These are phyloP conservation scores for Thozetella sp. DNA, from an alignment of 495 filamentous ascomycete genomes.

Conservation along the genomic window DNA sequence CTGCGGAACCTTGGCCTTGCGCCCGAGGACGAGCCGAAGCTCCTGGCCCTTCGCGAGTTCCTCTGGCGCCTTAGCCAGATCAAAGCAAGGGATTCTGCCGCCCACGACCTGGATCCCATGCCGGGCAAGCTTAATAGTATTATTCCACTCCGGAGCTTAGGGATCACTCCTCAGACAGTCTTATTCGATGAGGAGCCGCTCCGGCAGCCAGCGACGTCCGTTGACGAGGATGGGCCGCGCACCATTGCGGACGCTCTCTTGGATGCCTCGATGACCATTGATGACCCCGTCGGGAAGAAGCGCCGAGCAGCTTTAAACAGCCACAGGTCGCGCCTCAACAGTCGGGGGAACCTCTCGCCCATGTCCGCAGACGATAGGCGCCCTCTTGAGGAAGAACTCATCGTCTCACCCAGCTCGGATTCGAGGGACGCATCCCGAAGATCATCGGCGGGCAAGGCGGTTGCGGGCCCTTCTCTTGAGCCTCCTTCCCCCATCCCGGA, in stretches of 20 bases:
- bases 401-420: constrained; percentile 20
- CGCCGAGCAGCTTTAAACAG: constrained; percentile 55
- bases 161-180: constrained; percentile 81
- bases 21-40: constrained; percentile 85
- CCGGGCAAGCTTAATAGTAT: constrained; percentile 64
- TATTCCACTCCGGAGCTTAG: constrained; percentile 68
- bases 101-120: constrained; percentile 24
- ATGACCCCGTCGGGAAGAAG: constrained; percentile 62
- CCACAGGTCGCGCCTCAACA: constrained; percentile 48
- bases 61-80: constrained; percentile 83
- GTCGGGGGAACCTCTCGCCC: constrained; percentile 38
- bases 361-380: constrained; percentile 29
- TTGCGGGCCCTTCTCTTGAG: constrained; percentile 18
- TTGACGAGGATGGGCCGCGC: constrained; percentile 47
- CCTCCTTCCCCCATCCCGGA: constrained; percentile 38
- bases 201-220: constrained; percentile 18
- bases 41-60: constrained; percentile 84
- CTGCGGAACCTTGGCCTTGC: constrained; percentile 83
- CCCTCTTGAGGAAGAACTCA: constrained; percentile 18
- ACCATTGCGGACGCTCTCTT: constrained; percentile 90
- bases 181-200: constrained; percentile 77
- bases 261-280: constrained; percentile 89
- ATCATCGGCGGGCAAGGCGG: constrained; percentile 23
- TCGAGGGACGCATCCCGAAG: constrained; percentile 28
- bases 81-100: constrained; percentile 56